A percentile compares a stretch with the other conserved stretches of the same genome.
These are phyloP conservation scores for Saccharum spontaneum DNA, from an alignment of 176 grass and related monocot species.

Conservation along the genomic window DNA sequence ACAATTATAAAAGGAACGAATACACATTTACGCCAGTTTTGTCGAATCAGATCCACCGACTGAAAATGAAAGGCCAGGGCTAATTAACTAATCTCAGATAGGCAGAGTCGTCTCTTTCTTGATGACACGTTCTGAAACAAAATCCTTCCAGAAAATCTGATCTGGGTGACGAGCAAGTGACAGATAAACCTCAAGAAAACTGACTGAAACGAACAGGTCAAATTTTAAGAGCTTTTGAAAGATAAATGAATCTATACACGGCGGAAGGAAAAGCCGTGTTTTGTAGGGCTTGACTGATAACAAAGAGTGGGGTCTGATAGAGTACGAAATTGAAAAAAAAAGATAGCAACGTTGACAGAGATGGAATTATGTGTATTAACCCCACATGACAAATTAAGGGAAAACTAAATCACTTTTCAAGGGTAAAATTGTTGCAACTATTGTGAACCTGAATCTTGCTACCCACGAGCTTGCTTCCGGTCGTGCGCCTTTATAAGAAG, in stretches of 20 bases:
- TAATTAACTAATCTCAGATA: conserved; percentile 2
- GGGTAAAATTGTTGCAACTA: no score
- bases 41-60: background rate
- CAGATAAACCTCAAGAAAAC: background rate
- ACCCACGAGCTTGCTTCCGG: no score
- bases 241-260: background rate
- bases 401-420: no score
- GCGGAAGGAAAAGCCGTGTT: background rate
- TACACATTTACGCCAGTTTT: background rate
- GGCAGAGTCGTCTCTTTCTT: conserved; percentile 27
- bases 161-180: background rate
- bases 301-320: background rate
- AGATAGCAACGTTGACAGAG: background rate
- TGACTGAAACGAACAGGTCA: background rate
- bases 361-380: background rate
- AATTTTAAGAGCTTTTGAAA: background rate
- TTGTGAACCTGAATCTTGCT: no score
- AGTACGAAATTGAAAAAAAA: background rate
- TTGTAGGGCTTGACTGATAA: background rate
- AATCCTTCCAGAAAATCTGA: conserved; percentile 23
- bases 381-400: no score
- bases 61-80: conserved; percentile 20
- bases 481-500: no score
- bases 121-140: conserved; percentile 18
- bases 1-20: background rate